These are phyloP conservation scores for Leishmania guyanensis DNA, from an alignment of 208 protist species.

Conservation along the genomic window DNA sequence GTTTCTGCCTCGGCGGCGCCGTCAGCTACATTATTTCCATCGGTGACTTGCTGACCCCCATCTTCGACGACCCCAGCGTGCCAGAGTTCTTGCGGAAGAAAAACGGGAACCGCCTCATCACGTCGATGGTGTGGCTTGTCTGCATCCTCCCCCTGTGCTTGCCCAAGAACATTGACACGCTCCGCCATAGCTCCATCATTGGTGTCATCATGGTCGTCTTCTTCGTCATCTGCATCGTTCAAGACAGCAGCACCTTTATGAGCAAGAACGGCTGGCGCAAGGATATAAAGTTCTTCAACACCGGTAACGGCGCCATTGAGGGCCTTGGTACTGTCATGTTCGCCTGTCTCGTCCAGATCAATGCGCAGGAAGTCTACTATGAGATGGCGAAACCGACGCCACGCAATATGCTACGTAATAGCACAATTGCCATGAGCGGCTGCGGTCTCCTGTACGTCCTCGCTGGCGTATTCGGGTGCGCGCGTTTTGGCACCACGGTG, in stretches of 20 bases:
- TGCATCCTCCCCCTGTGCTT: conserved; percentile 72
- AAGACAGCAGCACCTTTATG: conserved; percentile 33
- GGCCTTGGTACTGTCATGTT: conserved; percentile 62
- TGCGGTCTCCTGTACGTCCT: conserved; percentile 68
- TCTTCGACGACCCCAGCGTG: conserved; percentile 41
- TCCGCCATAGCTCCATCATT: conserved; percentile 60
- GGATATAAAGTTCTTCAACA: conserved; percentile 46
- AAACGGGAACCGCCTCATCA: conserved; percentile 50
- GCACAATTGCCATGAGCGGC: conserved; percentile 33
- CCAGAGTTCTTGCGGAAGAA: conserved; percentile 32
- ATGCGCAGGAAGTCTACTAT: conserved; percentile 50
- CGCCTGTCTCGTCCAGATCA: conserved; percentile 67
- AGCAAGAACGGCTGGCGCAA: conserved; percentile 36
- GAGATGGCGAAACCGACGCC: conserved; percentile 47
- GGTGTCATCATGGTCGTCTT: conserved; percentile 59
- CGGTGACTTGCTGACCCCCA: conserved; percentile 51
- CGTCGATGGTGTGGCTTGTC: conserved; percentile 48
- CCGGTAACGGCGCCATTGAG: conserved; percentile 36
- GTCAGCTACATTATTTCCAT: conserved; percentile 78
- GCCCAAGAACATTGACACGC: conserved; percentile 58
- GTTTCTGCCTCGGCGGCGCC: conserved; percentile 51
- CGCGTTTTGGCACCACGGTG: conserved; percentile 55
- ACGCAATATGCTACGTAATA: conserved; percentile 46
- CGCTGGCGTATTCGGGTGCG: conserved; percentile 75
- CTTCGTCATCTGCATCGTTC: conserved; percentile 62